phyloP scores from a whole-genome alignment of 768 basidiomycete genomes.

The Trametes gibbosa region DNA sequence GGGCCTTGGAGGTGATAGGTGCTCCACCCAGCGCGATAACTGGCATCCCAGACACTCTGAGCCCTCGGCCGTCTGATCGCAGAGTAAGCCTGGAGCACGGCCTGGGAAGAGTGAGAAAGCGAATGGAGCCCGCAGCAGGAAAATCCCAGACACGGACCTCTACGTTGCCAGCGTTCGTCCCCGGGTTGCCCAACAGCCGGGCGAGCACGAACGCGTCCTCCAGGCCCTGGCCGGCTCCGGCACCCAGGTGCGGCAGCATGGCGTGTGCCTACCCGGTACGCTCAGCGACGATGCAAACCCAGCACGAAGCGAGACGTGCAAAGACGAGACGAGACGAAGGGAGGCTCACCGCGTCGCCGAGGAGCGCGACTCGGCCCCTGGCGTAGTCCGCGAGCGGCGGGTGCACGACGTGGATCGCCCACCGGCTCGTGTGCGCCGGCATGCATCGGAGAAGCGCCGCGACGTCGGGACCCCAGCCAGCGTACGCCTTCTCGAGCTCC shows the following conservation, averaged over 20 bases:
- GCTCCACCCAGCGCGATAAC: constrained; percentile 37
- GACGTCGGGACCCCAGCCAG: constrained; percentile 48
- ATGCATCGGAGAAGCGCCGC: constrained; percentile 41
- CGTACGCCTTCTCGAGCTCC: constrained; percentile 43
- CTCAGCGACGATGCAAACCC: too few species aligned
- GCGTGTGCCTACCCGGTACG: constrained; percentile 49
- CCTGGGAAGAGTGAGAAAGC: constrained; percentile 29
- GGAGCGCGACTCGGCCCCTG: constrained; percentile 44
- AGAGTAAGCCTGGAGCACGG: constrained; percentile 47
- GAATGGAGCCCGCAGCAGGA: not conserved
- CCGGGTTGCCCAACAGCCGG: not conserved
- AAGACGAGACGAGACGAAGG: not conserved
- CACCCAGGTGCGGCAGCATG: constrained; percentile 46
- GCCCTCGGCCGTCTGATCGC: constrained; percentile 44
- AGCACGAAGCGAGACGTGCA: too few species aligned
- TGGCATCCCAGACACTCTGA: constrained; percentile 46
- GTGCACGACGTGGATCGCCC: constrained; percentile 49
- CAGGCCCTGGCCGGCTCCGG: constrained; percentile 5
- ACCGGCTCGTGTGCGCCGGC: constrained; percentile 42
- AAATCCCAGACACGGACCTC: not conserved
- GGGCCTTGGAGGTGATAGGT: constrained; percentile 43
- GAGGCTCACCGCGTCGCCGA: constrained; percentile 45
- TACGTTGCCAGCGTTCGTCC: not conserved
- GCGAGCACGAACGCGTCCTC: not conserved
- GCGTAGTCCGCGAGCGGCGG: constrained; percentile 46